phyloP scores from a whole-genome alignment of 1,284 basidiomycete genomes.

The Ganoderma leucocontextum region DNA sequence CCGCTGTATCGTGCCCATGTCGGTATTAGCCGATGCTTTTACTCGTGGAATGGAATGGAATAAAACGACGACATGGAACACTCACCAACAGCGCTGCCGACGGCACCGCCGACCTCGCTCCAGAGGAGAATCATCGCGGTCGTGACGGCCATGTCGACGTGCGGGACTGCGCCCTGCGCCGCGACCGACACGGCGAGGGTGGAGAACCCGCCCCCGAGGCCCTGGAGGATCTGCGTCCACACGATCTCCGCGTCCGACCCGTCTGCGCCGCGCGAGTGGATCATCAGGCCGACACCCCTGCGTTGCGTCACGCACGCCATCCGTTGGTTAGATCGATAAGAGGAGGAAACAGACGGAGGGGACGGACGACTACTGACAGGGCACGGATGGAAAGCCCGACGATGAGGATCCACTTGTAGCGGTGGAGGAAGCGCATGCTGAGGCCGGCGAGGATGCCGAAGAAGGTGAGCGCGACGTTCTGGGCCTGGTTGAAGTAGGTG shows the following conservation, averaged over 20 bases:
- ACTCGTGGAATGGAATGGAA: too few species aligned
- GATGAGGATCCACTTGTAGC: slow-evolving; percentile 72
- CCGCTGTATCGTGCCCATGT: slow-evolving; percentile 44
- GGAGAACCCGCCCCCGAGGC: slow-evolving; percentile 82
- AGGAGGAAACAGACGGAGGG: slow-evolving; percentile 5
- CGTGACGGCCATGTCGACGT: slow-evolving; percentile 81
- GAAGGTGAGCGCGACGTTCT: slow-evolving; percentile 69
- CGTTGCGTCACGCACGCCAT: too few species aligned
- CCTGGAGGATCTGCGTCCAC: slow-evolving; percentile 80
- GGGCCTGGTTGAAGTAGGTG: slow-evolving; percentile 63
- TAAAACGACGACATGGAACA: slow-evolving; percentile 11
- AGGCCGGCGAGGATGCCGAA: slow-evolving; percentile 71
- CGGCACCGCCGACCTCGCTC: slow-evolving; percentile 80
- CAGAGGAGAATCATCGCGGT: slow-evolving; percentile 85
- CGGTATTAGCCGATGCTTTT: background rate
- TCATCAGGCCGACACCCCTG: slow-evolving; percentile 77
- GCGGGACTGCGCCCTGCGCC: slow-evolving; percentile 81
- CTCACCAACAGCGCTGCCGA: slow-evolving; percentile 71
- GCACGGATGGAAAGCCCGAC: slow-evolving; percentile 74
- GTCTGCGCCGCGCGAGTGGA: slow-evolving; percentile 71
- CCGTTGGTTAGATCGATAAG: background rate
- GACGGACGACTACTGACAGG: slow-evolving; percentile 38
- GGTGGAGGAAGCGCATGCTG: slow-evolving; percentile 59
- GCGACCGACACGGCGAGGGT: slow-evolving; percentile 75
- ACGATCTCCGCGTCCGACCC: slow-evolving; percentile 69